These are phyloP conservation scores for Dipodascus albidus DNA, from an alignment of 805 yeast species.

Conservation along the genomic window DNA sequence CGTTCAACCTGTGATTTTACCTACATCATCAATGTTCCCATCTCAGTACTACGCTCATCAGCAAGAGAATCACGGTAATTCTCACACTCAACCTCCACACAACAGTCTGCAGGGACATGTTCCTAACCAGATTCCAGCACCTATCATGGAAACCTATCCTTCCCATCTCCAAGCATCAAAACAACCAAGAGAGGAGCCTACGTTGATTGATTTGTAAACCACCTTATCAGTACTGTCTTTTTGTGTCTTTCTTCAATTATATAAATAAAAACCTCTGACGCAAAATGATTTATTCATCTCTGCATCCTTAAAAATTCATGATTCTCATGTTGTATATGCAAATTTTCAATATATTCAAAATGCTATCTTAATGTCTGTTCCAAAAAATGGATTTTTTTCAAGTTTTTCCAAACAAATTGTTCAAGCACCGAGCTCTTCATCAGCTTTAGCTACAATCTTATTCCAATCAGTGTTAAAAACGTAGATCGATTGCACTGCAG, in stretches of 20 bases:
- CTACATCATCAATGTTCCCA: too few species aligned
- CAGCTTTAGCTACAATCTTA: neutral
- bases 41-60: too few species aligned
- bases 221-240: neutral
- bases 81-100: neutral
- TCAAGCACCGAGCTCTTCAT: neutral
- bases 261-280: too few species aligned
- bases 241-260: too few species aligned
- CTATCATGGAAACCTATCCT: neutral
- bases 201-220: neutral
- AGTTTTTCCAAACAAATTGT: too few species aligned
- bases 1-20: neutral
- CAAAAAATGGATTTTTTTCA: too few species aligned
- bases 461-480: slow-evolving; percentile 3
- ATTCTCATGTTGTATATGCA: neutral
- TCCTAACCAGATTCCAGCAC: neutral
- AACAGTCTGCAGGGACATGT: neutral
- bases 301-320: too few species aligned
- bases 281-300: too few species aligned
- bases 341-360: neutral
- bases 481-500: slow-evolving; percentile 6
- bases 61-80: neutral
- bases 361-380: too few species aligned
- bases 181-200: neutral
- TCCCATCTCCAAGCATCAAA: neutral